Evolutionary conservation across 208 protist genomes (phyloP), one percentile per base, ranked within the genome.

Genomic region (Polymyxa betae): DNA sequence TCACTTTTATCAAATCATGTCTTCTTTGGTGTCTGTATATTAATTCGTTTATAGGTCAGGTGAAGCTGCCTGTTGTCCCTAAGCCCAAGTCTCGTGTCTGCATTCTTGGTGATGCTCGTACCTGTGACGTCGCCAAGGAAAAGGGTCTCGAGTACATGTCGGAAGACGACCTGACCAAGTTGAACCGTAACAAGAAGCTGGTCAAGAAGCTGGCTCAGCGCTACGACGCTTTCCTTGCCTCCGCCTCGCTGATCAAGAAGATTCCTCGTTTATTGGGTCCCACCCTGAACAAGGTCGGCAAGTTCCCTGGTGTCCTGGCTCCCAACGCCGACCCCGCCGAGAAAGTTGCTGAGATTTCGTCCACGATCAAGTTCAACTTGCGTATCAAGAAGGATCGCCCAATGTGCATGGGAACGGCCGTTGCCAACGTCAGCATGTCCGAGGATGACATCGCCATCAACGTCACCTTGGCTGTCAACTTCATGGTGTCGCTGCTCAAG

Each of bases 131-230:
- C 88, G 97, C 97, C 94, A 96, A 97, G 93, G 54, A 66, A 44
- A n/a, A 82, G n/a, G 92, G 96, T 93, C 89, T 98, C 89, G 93
- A 94, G 46, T 95, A 89, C 93, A 97, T 98, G 95, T 97, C 94
- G 93, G 95, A 98, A 90, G 98, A 99, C 90, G 97, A 98, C 89
- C 95, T 99, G 41, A 99, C 99, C 95, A 98, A 98, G 94, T 95
- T 99, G 88, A 99, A 99, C 96, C 99, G 99, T 96, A 98, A 99
- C 95, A 99, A 99, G 96, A 99, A 99, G 97, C 93, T 97, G 24
- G 96, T 99, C 92, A 99, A 99, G 54, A 66, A 66, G 29, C 54
- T 66, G 20, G 98, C 97, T 94, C 95, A 97, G 94, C 95, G 97
- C 94, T 99, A 99, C 96, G 96, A 99, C 94, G 96, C 97, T 91